phyloP scores from a whole-genome alignment of 331 rosid species.

The Cucumis variabilis region DNA sequence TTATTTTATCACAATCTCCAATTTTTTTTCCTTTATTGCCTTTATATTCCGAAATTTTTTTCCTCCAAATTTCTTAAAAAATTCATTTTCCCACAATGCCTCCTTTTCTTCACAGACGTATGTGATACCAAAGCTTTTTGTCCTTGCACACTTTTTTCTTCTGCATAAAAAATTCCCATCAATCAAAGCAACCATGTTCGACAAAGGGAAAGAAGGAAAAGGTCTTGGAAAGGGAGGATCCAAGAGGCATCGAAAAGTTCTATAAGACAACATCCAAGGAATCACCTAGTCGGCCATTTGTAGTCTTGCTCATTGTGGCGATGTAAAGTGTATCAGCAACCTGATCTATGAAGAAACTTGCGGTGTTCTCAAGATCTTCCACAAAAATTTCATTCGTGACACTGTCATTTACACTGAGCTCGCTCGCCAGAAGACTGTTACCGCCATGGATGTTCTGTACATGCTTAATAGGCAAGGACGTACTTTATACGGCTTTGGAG shows the following conservation, averaged over 20 bases:
- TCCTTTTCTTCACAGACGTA: too few relatives aligned
- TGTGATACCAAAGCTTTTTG: too few relatives aligned
- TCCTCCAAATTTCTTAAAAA: too few relatives aligned
- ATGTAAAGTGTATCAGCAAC: constrained; percentile 16
- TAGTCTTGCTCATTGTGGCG: constrained; percentile 1
- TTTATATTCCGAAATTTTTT: too few relatives aligned
- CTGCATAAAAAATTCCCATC: background rate
- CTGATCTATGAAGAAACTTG: constrained; percentile 26
- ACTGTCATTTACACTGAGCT: constrained; percentile 17
- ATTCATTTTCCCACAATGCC: too few relatives aligned
- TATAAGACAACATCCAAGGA: constrained; percentile 21
- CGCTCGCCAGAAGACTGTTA: constrained; percentile 27
- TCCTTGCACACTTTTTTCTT: too few relatives aligned
- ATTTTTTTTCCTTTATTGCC: too few relatives aligned
- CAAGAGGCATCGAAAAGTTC: constrained; percentile 13
- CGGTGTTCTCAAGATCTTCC: constrained; percentile 30
- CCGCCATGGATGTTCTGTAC: constrained; percentile 14
- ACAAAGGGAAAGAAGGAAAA: too few relatives aligned
- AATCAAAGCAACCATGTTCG: background rate
- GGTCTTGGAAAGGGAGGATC: constrained; percentile 15
- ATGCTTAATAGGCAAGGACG: constrained; percentile 27
- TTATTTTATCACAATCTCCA: too few relatives aligned
- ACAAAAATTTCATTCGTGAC: constrained; percentile 13
- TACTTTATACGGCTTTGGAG: constrained; percentile 25
- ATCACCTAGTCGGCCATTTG: constrained; percentile 22